Percentiles rank a stretch among this genome's conserved stretches.
Evolutionary conservation across 2,329 filamentous ascomycete genomes (phyloP).

Genomic region (Fusarium sp.): DNA sequence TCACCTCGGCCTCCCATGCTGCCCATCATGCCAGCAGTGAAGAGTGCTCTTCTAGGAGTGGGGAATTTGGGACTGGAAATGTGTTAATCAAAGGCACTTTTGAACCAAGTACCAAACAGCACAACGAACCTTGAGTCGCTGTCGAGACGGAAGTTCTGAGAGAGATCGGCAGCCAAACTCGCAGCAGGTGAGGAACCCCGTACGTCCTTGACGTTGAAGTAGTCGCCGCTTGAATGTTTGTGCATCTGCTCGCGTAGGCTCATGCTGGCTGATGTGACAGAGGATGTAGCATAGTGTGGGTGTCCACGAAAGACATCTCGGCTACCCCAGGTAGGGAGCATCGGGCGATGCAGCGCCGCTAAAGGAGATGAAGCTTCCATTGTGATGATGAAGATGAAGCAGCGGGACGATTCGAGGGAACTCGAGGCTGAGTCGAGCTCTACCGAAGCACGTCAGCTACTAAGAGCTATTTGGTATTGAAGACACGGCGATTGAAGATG

Average conservation of each 20-base stretch:
- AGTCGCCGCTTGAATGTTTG: slow-evolving; percentile 70
- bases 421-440: slow-evolving; percentile 37
- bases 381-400: slow-evolving; percentile 45
- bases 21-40: slow-evolving; percentile 56
- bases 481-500: slow-evolving; percentile 39
- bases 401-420: slow-evolving; percentile 36
- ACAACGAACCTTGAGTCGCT: slow-evolving; percentile 78
- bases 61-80: slow-evolving; percentile 56
- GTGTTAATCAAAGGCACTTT: slow-evolving; percentile 39
- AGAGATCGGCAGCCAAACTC: slow-evolving; percentile 92
- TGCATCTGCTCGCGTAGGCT: slow-evolving; percentile 83
- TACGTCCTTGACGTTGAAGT: slow-evolving; percentile 83
- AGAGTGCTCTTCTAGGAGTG: slow-evolving; percentile 57
- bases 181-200: slow-evolving; percentile 90
- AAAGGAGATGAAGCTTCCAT: slow-evolving; percentile 97
- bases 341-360: slow-evolving; percentile 86
- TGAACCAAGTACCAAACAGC: slow-evolving; percentile 6
- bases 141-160: slow-evolving; percentile 96
- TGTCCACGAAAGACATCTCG: slow-evolving; percentile 66
- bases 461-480: slow-evolving; percentile 45
- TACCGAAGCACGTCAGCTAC: slow-evolving; percentile 37
- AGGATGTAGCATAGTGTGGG: slow-evolving; percentile 62
- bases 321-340: slow-evolving; percentile 70
- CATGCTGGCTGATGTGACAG: slow-evolving; percentile 73
- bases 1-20: slow-evolving; percentile 54